Evolutionary conservation across 148 eudicot genomes (phyloP).

Genomic region (Chenopodium quinoa): DNA sequence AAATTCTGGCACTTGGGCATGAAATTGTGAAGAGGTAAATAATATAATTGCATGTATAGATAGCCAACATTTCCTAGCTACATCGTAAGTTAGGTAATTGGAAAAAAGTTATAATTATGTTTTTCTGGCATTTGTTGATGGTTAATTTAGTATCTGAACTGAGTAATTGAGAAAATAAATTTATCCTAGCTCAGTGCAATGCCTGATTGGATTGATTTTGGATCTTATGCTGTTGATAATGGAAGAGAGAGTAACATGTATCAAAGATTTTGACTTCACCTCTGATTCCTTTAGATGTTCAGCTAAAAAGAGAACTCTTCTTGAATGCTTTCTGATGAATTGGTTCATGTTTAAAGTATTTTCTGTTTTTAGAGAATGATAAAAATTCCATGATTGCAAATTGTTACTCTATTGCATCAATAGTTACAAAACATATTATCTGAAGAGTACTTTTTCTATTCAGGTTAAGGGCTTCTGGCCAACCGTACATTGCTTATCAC

Average conservation of each 20-base stretch:
- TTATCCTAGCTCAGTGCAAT: background rate
- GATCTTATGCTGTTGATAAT: constrained; percentile 10
- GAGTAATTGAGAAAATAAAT: background rate
- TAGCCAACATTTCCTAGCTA: background rate
- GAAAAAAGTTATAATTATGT: background rate
- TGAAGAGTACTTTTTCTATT: constrained; percentile 6
- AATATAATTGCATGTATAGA: background rate
- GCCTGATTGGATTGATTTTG: background rate
- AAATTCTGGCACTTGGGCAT: constrained; percentile 65
- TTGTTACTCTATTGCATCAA: constrained; percentile 4
- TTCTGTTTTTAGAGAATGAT: background rate
- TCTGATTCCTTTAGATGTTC: background rate
- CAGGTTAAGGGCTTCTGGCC: constrained; percentile 85
- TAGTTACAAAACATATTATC: constrained; percentile 5
- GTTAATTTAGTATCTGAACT: background rate
- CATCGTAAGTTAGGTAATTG: background rate
- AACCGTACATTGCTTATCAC: constrained; percentile 86
- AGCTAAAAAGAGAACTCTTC: background rate
- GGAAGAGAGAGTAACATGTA: background rate
- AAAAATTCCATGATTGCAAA: background rate
- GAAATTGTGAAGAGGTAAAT: constrained; percentile 72
- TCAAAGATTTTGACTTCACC: background rate
- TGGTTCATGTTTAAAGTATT: background rate
- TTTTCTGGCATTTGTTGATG: background rate
- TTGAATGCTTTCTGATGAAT: background rate